phyloP scores from a whole-genome alignment of 2,329 filamentous ascomycete species.

The Fusarium nanum region DNA sequence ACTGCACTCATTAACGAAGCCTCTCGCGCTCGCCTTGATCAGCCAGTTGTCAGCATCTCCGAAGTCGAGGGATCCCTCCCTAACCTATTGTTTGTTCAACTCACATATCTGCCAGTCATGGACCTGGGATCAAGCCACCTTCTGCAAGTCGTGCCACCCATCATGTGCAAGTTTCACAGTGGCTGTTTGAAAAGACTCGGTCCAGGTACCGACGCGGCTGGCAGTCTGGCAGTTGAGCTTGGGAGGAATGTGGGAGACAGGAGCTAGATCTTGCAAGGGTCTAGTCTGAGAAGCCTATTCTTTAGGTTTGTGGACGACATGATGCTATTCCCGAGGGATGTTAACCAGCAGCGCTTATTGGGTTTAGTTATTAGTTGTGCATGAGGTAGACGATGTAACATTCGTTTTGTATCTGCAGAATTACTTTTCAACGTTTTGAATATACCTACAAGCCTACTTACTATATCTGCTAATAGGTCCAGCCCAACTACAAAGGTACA shows the following conservation, averaged over 20 bases:
- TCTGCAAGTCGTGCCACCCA: background rate
- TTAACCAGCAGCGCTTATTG: background rate
- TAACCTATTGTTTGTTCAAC: background rate
- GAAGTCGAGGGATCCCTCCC: background rate
- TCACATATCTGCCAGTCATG: background rate
- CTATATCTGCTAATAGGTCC: background rate
- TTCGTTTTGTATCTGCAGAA: conserved; percentile 17
- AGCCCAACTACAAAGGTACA: background rate
- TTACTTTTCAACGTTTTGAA: conserved; percentile 4
- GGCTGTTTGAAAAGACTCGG: conserved; percentile 3
- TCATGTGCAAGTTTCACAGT: background rate
- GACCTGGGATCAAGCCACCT: background rate
- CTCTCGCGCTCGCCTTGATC: background rate
- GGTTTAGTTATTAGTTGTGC: background rate
- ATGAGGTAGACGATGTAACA: background rate
- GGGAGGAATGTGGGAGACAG: conserved; percentile 45
- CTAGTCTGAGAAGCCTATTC: background rate
- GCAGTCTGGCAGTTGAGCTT: conserved; percentile 25
- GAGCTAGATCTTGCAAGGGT: conserved; percentile 38
- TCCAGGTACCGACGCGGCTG: conserved; percentile 37
- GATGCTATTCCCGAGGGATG: conserved; percentile 19
- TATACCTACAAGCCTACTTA: background rate
- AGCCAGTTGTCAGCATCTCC: background rate
- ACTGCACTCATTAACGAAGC: conserved; percentile 26
- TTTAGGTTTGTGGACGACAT: background rate